Base-by-base conservation (phyloP, 1,284 basidiomycete genomes). In the Malassezia vespertilionis region DNA sequence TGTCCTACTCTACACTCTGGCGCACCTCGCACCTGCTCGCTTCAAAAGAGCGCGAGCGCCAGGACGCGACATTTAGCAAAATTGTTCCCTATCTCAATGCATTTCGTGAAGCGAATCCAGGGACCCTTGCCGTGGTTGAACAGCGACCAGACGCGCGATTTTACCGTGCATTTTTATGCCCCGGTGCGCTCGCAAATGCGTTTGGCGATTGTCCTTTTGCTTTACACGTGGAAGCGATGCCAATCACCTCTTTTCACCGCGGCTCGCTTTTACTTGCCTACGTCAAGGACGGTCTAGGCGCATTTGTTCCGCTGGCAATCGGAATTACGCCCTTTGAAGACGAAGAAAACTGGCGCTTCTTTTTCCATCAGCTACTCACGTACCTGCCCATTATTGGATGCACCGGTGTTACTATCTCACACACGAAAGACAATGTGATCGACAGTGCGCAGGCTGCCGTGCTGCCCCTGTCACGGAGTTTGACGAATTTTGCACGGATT, bases 341-440 rank as follows among this genome's bases (percentile, higher is more conserved):
- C 38, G 48, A 51, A 34, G 48, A 51, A 4, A 51, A 51, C 31
- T 51, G 48, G 48, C 43, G 48, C 14, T 51, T 51, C 37, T 45
- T 51, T n/a, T 45, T 51, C 27, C 48, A 51, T 14, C 48, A 51
- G 33, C 21, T 51, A 12, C 33, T 51, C 21, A 33, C 48, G 1
- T 37, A 36, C 7, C 20, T 51, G 33, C 48, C 48, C 5, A 45
- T 51, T 18, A 28, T 51, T 17, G 42, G 48, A 5, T 51, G 42
- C 23, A 37, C 48, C 2, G 42, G 48, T 20, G 31, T 45, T 21
- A 38, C 36, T n/a, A 26, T 51, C 21, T 27, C 48, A 2, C 38
- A 45, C 28, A 18, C 20, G 3, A 44, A 44, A 12, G 42, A 41
- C 18, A 15, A 30, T 2, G 42, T 38, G 1, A 43, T 51, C 17